Conservation (phyloP, 1,284 basidiomycete genomes). For the Cryptococcus hybrid region DNA sequence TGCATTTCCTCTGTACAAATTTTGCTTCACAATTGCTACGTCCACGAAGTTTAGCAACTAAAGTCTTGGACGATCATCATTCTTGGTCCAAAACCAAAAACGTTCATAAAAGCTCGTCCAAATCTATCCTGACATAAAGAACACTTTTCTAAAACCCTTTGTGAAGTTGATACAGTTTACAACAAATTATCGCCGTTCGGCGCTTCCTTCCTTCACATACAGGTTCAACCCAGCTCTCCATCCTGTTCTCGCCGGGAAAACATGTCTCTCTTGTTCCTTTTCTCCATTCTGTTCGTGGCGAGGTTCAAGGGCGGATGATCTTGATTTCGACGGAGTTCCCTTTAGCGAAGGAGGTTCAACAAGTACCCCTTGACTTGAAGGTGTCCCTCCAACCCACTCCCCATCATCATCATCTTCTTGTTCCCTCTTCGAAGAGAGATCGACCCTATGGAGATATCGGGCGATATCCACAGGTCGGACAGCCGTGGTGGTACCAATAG, state of each 20-base stretch:
- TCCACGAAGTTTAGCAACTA: too few relatives aligned
- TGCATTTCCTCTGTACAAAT: not conserved
- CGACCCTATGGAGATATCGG: not conserved
- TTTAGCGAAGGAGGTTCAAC: not conserved
- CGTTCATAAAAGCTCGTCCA: too few relatives aligned
- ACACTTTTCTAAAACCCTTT: too few relatives aligned
- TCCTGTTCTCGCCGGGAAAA: constrained; percentile 3
- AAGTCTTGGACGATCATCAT: too few relatives aligned
- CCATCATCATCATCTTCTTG: constrained; percentile 5
- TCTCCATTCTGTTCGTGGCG: too few relatives aligned
- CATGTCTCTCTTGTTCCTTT: too few relatives aligned
- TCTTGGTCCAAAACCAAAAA: too few relatives aligned
- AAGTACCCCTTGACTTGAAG: not conserved
- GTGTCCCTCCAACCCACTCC: constrained; percentile 18
- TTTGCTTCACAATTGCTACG: not conserved
- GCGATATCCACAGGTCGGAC: constrained; percentile 10
- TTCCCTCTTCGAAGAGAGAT: not conserved
- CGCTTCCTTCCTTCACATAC: constrained; percentile 12
- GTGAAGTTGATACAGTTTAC: not conserved
- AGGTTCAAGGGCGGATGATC: too few relatives aligned
- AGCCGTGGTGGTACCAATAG: constrained; percentile 10
- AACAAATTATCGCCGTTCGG: constrained; percentile 20
- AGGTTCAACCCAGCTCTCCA: constrained; percentile 25
- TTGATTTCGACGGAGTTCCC: not conserved
- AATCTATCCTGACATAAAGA: too few relatives aligned